Evolutionary conservation across 495 filamentous ascomycete species (phyloP), one percentile per base, ranked within the genome.

Genomic region (Venustampulla echinocandica): DNA sequence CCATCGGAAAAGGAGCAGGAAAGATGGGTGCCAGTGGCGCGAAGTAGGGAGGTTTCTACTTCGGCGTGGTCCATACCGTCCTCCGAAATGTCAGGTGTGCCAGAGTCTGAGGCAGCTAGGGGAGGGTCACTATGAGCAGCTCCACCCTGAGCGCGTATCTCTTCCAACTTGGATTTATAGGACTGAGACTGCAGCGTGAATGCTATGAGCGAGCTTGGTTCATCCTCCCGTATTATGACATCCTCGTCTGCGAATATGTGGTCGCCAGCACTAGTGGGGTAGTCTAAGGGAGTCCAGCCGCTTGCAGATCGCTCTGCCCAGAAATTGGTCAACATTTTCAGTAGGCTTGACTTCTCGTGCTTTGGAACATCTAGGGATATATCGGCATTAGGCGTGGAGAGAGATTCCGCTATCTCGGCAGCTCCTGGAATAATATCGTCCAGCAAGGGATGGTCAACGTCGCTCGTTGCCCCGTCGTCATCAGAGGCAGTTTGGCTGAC

Each of bases 211-310:
- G 92, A 97, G 63, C 89, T 95, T 2, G 92, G 93, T 63, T 99
- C 92, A 61, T 97, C 92, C 59, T 99, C 92, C 10, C 89, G 81
- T 44, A 99, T 87, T 45, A 99, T 92, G 43, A 99, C 85, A 64
- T 97, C 87, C n/a, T 87, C 93, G 65, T 99, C 93, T 21, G 86
- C 86, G 60, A 95, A 97, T 35, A 97, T 85, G 61, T 99, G 92
- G 62, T 97, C 93, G 33, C 77, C 82, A 11, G 84, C 74, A 55
- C 80, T 84, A 47, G 95, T 72, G 10, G 93, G 93, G 57, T 97
- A 99, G 18, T 97, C 93, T 19, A 99, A 73, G 20, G 82, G 77
- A n/a, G 85, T 71, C 93, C 93, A 99, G 35, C 90, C 89, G 65
- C 87, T 95, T 32, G 93, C 87, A 17, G 92, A 96, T 34, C 92